These are phyloP conservation scores for Calonectria montana DNA, from an alignment of 2,329 filamentous ascomycete genomes.

Conservation along the genomic window DNA sequence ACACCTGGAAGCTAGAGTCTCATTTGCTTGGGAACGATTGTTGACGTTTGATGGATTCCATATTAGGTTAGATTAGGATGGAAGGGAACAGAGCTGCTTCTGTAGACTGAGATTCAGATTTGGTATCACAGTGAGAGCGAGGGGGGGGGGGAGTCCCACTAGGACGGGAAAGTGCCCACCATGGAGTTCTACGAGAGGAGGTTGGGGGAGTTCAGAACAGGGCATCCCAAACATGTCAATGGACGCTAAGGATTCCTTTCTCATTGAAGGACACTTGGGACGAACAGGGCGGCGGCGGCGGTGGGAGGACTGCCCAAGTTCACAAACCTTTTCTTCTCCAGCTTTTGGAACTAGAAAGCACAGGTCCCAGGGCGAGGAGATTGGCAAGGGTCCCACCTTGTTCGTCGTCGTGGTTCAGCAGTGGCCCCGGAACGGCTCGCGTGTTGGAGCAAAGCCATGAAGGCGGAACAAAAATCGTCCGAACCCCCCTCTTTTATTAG, in stretches of 20 bases:
- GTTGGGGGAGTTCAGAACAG: background rate
- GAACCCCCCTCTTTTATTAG: constrained; percentile 1
- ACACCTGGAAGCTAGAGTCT: background rate
- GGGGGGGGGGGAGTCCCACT: constrained; percentile 12
- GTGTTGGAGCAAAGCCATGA: background rate
- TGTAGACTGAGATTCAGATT: background rate
- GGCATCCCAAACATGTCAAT: background rate
- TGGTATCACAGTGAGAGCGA: no score
- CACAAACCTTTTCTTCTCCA: background rate
- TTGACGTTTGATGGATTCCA: background rate
- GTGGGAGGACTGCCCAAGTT: background rate
- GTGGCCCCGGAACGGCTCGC: background rate
- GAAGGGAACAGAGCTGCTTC: background rate
- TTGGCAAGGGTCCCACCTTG: background rate
- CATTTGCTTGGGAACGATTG: constrained; percentile 2
- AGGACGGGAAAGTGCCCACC: constrained; percentile 6
- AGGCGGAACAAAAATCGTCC: constrained; percentile 7
- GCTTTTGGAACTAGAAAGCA: background rate
- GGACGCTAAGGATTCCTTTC: background rate
- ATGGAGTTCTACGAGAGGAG: background rate
- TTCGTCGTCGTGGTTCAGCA: background rate
- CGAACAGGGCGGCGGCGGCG: background rate
- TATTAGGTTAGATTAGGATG: background rate
- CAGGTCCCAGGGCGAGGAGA: background rate
- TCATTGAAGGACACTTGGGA: background rate